phyloP scores from a whole-genome alignment of 129 eudicot species.

The Chrysanthemum makinoi region DNA sequence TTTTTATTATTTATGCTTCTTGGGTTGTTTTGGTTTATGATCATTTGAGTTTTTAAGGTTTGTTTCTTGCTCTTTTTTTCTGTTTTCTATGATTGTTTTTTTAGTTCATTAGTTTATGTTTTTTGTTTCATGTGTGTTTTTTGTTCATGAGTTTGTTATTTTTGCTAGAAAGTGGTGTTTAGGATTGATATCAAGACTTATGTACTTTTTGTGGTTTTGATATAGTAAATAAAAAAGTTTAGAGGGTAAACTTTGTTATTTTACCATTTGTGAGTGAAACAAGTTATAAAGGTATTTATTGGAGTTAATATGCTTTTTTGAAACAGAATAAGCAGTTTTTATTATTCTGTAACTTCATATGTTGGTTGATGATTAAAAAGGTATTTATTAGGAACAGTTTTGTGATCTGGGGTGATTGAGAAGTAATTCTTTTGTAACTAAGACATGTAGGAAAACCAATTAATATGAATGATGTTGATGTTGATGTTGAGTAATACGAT shows the following conservation, averaged over 20 bases:
- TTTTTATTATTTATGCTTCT: background rate
- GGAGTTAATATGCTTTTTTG: too few relatives aligned
- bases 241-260: too few relatives aligned
- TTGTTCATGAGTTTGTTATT: too few relatives aligned
- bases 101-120: too few relatives aligned
- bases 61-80: background rate
- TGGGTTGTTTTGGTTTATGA: background rate
- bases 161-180: background rate
- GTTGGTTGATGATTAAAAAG: background rate
- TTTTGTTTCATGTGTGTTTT: too few relatives aligned
- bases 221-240: too few relatives aligned
- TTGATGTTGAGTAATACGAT: background rate
- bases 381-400: background rate
- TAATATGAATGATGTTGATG: too few relatives aligned
- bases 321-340: too few relatives aligned
- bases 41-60: slow-evolving; percentile 12
- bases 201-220: too few relatives aligned
- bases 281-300: too few relatives aligned
- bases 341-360: background rate
- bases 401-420: background rate
- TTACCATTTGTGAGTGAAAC: too few relatives aligned
- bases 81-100: background rate
- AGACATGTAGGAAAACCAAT: background rate
- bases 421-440: background rate
- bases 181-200: too few relatives aligned